These are phyloP conservation scores for Suhomyces sp. DNA, from an alignment of 805 yeast species.

Conservation along the genomic window DNA sequence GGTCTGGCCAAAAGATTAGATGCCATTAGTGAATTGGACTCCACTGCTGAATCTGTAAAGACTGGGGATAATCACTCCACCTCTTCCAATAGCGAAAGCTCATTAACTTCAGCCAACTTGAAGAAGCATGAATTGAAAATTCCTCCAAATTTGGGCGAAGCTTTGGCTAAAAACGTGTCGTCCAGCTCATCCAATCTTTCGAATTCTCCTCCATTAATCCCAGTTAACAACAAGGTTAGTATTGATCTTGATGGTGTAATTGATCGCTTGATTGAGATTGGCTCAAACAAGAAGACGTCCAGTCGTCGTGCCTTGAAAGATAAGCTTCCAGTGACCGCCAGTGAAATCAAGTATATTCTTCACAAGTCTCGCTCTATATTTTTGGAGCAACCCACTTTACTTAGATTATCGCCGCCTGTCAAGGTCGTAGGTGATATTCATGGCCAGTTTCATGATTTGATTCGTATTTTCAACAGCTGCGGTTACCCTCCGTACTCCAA, in stretches of 20 bases:
- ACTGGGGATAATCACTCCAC: slow-evolving; percentile 10
- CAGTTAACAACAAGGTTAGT: slow-evolving; percentile 21
- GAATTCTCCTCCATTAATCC: slow-evolving; percentile 21
- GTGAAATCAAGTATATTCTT: slow-evolving; percentile 58
- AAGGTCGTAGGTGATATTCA: slow-evolving; percentile 84
- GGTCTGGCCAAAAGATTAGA: slow-evolving; percentile 2
- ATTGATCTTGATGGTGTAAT: slow-evolving; percentile 62
- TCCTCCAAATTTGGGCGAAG: slow-evolving; percentile 1
- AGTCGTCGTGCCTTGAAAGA: slow-evolving; percentile 31
- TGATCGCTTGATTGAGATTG: slow-evolving; percentile 54
- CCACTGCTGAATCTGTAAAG: slow-evolving; percentile 21
- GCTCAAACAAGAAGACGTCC: slow-evolving; percentile 21
- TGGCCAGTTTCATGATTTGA: slow-evolving; percentile 57
- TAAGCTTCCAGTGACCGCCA: slow-evolving; percentile 48
- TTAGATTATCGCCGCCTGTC: slow-evolving; percentile 72
- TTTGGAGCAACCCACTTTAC: slow-evolving; percentile 59
- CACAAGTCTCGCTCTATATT: slow-evolving; percentile 58
- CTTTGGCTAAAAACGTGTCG: slow-evolving; percentile 10
- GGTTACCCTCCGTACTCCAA: slow-evolving; percentile 59
- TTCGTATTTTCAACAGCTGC: slow-evolving; percentile 54
- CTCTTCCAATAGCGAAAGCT: slow-evolving; percentile 9
- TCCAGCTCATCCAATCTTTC: slow-evolving; percentile 18
- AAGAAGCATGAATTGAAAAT: slow-evolving; percentile 10
- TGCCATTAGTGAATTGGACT: slow-evolving; percentile 15
- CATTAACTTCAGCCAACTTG: slow-evolving; percentile 9